These are phyloP conservation scores for Coemansia guatemalensis DNA, from an alignment of 192 early-diverging fungal genomes.

Conservation along the genomic window DNA sequence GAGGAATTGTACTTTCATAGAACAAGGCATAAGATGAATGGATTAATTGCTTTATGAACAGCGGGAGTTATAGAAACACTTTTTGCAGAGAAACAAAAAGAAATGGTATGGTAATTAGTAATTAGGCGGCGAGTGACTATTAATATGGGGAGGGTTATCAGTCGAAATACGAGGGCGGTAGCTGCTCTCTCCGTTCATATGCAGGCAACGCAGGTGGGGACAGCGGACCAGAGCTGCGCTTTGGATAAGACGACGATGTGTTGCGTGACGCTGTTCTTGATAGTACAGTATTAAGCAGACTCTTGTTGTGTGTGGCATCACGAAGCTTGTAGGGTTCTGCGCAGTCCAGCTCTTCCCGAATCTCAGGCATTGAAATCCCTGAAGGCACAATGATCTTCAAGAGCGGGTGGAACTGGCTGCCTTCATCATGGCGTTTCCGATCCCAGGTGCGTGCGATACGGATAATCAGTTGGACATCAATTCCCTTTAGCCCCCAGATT, in stretches of 20 bases:
- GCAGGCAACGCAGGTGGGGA: conserved; percentile 5
- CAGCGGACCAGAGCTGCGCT: background rate
- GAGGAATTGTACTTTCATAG: no score
- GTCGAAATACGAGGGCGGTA: conserved; percentile 6
- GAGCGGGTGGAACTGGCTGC: conserved; percentile 36
- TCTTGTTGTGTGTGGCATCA: conserved; percentile 27
- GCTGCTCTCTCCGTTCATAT: background rate
- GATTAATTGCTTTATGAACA: no score
- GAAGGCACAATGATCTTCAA: conserved; percentile 44
- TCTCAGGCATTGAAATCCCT: conserved; percentile 27
- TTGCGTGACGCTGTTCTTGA: conserved; percentile 16
- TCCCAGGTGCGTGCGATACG: conserved; percentile 47
- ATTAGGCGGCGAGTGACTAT: no score
- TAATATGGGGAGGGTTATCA: background rate
- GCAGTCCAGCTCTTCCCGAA: conserved; percentile 15
- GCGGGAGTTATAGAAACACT: no score
- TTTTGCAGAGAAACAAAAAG: no score
- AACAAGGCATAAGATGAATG: no score
- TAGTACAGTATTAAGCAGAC: conserved; percentile 15
- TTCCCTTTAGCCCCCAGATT: conserved; percentile 14
- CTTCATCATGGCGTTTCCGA: background rate
- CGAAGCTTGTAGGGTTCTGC: conserved; percentile 11
- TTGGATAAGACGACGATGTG: background rate
- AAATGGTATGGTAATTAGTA: no score
- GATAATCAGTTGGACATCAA: conserved; percentile 38